These are phyloP conservation scores for Scheffersomyces titani DNA, from an alignment of 1,139 yeast genomes.

Conservation along the genomic window DNA sequence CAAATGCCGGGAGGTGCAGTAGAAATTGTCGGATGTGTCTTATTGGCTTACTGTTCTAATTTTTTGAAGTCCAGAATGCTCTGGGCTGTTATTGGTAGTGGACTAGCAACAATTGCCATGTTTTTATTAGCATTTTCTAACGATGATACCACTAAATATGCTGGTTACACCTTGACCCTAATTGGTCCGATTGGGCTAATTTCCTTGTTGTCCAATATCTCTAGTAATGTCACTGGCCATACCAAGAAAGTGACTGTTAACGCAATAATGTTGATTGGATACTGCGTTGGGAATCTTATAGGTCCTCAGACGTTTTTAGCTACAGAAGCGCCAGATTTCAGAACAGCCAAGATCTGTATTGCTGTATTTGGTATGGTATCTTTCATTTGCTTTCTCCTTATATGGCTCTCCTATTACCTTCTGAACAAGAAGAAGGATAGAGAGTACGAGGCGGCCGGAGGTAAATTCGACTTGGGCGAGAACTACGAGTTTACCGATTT, in stretches of 20 bases:
- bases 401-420: slow-evolving; percentile 27
- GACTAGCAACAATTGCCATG: slow-evolving; percentile 5
- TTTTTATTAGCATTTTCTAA: slow-evolving; percentile 30
- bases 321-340: slow-evolving; percentile 9
- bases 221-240: slow-evolving; percentile 10
- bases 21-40: slow-evolving; percentile 43
- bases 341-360: slow-evolving; percentile 11
- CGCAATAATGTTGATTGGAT: slow-evolving; percentile 10
- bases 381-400: slow-evolving; percentile 9
- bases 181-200: slow-evolving; percentile 7
- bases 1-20: slow-evolving; percentile 41
- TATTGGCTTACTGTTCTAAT: slow-evolving; percentile 13
- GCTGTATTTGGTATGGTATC: slow-evolving; percentile 13
- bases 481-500: slow-evolving; percentile 62
- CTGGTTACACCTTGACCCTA: slow-evolving; percentile 12
- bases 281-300: slow-evolving; percentile 12
- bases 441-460: slow-evolving; percentile 10
- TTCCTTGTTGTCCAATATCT: slow-evolving; percentile 10
- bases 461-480: slow-evolving; percentile 26
- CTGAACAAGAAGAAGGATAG: slow-evolving; percentile 46
- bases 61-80: slow-evolving; percentile 27
- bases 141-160: slow-evolving; percentile 6
- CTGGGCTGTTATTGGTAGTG: slow-evolving; percentile 40
- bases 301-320: slow-evolving; percentile 12
- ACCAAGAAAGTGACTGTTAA: slow-evolving; percentile 10